phyloP scores from a whole-genome alignment of 2,329 filamentous ascomycete genomes.

The Parastagonospora avenae region DNA sequence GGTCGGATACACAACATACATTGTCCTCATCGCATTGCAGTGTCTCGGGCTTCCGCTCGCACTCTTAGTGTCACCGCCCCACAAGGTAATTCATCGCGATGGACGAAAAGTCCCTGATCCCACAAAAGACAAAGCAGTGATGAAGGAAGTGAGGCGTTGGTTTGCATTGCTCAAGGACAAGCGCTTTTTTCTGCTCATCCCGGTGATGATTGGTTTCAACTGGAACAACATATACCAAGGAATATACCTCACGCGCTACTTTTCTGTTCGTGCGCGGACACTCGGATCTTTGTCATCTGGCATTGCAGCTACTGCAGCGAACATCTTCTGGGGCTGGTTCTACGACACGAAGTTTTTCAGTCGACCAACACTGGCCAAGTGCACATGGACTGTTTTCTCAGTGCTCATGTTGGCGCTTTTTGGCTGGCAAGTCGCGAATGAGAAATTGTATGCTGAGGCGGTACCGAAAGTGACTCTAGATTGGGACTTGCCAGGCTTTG shows the following conservation, averaged over 20 bases:
- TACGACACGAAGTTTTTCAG: conserved; percentile 52
- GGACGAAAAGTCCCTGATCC: conserved; percentile 42
- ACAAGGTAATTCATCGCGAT: conserved; percentile 53
- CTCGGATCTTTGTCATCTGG: conserved; percentile 55
- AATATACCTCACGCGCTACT: conserved; percentile 60
- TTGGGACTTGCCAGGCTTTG: conserved; percentile 53
- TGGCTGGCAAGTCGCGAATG: conserved; percentile 56
- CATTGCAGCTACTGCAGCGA: conserved; percentile 52
- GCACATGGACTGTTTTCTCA: conserved; percentile 52
- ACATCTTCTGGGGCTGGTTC: conserved; percentile 58
- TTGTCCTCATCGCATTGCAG: conserved; percentile 52
- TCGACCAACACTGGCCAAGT: conserved; percentile 49
- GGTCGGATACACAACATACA: conserved; percentile 51
- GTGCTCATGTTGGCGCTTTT: conserved; percentile 52
- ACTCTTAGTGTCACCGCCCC: conserved; percentile 52
- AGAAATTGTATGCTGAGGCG: conserved; percentile 52
- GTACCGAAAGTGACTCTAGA: conserved; percentile 50
- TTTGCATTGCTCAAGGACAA: conserved; percentile 49
- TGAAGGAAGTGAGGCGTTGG: conserved; percentile 47
- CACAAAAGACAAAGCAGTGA: conserved; percentile 46
- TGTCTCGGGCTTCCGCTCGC: conserved; percentile 55
- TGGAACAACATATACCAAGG: conserved; percentile 59
- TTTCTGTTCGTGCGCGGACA: conserved; percentile 56
- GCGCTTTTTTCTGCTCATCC: conserved; percentile 56
- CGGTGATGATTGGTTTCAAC: conserved; percentile 57